Percentiles rank a stretch among this genome's conserved stretches.
Conservation (phyloP, 768 basidiomycete species). For the Amanita pseudoporphyria region DNA sequence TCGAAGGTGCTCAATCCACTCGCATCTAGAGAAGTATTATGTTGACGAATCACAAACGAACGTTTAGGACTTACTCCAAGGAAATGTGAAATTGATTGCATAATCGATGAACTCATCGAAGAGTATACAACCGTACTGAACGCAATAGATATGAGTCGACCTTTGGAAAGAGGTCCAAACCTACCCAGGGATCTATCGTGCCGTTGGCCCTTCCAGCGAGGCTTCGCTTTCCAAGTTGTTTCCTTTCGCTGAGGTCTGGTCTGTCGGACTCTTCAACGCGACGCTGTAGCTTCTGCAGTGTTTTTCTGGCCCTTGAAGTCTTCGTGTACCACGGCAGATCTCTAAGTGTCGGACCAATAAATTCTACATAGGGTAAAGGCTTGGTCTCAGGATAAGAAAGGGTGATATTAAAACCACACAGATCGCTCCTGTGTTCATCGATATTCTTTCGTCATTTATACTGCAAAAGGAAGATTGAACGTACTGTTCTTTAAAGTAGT, state of each 20-base stretch:
- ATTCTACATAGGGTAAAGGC: slow-evolving; percentile 34
- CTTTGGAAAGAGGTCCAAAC: neutral
- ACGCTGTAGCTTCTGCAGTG: slow-evolving; percentile 12
- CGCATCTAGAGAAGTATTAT: slow-evolving; percentile 12
- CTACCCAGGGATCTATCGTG: slow-evolving; percentile 46
- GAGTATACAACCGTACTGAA: slow-evolving; percentile 54
- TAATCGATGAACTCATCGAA: slow-evolving; percentile 63
- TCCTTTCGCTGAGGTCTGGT: slow-evolving; percentile 17
- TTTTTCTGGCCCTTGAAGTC: slow-evolving; percentile 12
- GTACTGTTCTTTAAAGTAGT: slow-evolving; percentile 63
- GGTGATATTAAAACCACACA: slow-evolving; percentile 60
- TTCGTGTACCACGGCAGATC: slow-evolving; percentile 22
- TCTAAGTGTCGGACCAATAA: slow-evolving; percentile 25
- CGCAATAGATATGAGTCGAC: neutral
- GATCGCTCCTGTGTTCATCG: slow-evolving; percentile 31
- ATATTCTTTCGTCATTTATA: neutral
- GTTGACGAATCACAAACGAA: neutral
- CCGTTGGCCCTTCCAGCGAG: slow-evolving; percentile 39
- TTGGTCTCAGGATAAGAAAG: slow-evolving; percentile 60
- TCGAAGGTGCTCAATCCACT: slow-evolving; percentile 21
- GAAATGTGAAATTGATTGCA: slow-evolving; percentile 61
- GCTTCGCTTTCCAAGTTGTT: slow-evolving; percentile 35
- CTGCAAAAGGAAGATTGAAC: slow-evolving; percentile 15
- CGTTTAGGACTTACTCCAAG: slow-evolving; percentile 36
- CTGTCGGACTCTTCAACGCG: slow-evolving; percentile 13